phyloP scores from a whole-genome alignment of 106 monocot species.

The Amphibolis antarctica region DNA sequence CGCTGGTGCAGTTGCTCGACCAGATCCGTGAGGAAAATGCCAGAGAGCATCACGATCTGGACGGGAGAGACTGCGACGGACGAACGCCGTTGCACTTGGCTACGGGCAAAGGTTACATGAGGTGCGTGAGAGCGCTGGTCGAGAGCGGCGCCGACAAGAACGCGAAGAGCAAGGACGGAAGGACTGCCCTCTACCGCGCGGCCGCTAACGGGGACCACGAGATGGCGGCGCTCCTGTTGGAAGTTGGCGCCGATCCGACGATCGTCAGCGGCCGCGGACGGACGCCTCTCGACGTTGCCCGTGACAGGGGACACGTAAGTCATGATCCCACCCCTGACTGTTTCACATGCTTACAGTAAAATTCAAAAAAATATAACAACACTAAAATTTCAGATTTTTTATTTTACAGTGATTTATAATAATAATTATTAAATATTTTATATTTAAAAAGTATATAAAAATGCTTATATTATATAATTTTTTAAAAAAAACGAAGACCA shows the following conservation, averaged over 20 bases:
- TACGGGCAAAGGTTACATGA: conserved; percentile 30
- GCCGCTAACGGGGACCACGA: conserved; percentile 45
- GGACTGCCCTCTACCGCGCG: conserved; percentile 38
- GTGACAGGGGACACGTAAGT: conserved; percentile 58
- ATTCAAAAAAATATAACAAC: too few species aligned
- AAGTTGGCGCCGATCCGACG: conserved; percentile 39
- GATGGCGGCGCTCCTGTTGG: conserved; percentile 45
- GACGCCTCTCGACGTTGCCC: conserved; percentile 37
- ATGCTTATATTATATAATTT: too few species aligned
- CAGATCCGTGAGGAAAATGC: not conserved
- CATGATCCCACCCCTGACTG: not conserved
- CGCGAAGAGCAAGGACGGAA: conserved; percentile 32
- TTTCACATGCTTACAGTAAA: not conserved
- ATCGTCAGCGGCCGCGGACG: conserved; percentile 22
- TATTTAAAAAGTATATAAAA: too few species aligned
- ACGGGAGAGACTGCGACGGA: conserved; percentile 33
- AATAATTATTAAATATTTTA: too few species aligned
- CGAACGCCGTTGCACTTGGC: conserved; percentile 34
- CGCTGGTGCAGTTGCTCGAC: not conserved
- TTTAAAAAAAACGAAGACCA: too few species aligned
- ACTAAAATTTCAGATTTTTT: too few species aligned
- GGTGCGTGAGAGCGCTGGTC: conserved; percentile 23
- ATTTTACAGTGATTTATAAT: too few species aligned
- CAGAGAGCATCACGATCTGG: conserved; percentile 1
- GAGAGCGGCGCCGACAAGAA: conserved; percentile 33